Evolutionary conservation across 805 yeast species (phyloP).

Genomic region (Isabelozyma gotoi): DNA sequence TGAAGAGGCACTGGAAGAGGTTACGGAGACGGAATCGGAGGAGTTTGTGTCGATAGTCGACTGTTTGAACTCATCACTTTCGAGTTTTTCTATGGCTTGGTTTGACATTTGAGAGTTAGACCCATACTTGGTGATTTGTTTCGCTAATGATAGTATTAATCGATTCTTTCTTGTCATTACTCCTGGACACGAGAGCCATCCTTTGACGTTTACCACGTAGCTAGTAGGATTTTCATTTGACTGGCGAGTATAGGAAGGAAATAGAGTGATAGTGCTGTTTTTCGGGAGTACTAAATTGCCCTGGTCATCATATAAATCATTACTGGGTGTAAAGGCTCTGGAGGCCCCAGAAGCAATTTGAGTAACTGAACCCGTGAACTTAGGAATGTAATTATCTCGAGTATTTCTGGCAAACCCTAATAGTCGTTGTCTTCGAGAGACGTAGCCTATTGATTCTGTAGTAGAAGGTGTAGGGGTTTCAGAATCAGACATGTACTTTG

Average conservation of each 20-base stretch:
- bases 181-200: conserved; percentile 74
- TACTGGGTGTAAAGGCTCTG: conserved; percentile 20
- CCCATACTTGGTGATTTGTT: conserved; percentile 55
- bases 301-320: conserved; percentile 26
- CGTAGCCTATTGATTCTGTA: conserved; percentile 4
- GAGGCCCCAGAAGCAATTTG: conserved; percentile 50
- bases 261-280: conserved; percentile 58
- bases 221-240: conserved; percentile 9
- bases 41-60: conserved; percentile 21
- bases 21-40: conserved; percentile 9
- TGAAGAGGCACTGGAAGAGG: conserved; percentile 2
- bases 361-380: conserved; percentile 45
- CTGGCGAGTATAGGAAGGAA: conserved; percentile 37
- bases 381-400: conserved; percentile 57
- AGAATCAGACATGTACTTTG: neutral
- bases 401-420: conserved; percentile 54
- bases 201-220: conserved; percentile 61
- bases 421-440: conserved; percentile 45
- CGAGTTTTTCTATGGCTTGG: conserved; percentile 24
- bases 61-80: conserved; percentile 25
- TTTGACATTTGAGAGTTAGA: no score
- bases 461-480: neutral
- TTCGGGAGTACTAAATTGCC: conserved; percentile 43
- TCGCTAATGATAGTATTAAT: conserved; percentile 64
- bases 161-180: conserved; percentile 68